phyloP scores from a whole-genome alignment of 2,329 filamentous ascomycete genomes.

The Pseudovirgaria hyperparasitica region DNA sequence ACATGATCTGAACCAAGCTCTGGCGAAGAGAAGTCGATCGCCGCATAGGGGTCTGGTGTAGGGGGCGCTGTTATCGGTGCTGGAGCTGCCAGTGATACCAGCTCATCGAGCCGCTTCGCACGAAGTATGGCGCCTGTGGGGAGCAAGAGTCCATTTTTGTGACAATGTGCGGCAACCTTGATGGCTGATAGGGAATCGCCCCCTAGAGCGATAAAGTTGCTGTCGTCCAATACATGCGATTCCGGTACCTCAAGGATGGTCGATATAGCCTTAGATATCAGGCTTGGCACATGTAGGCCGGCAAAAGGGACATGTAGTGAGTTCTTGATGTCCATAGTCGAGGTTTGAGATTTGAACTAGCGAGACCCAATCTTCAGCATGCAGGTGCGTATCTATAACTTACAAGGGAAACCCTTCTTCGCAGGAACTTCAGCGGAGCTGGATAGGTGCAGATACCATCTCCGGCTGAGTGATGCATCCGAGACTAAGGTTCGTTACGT shows the following conservation, averaged over 20 bases:
- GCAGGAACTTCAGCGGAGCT: too few species aligned
- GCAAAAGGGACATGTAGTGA: slow-evolving; percentile 4
- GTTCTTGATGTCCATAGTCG: slow-evolving; percentile 1
- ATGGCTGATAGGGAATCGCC: slow-evolving; percentile 5
- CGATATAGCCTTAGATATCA: too few species aligned
- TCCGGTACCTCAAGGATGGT: neutral
- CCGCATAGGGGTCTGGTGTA: slow-evolving; percentile 1
- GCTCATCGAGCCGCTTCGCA: slow-evolving; percentile 1
- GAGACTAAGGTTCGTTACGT: neutral
- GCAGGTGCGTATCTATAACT: too few species aligned
- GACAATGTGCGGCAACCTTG: slow-evolving; percentile 4
- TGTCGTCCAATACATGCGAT: neutral
- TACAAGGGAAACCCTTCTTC: too few species aligned
- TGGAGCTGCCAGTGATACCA: slow-evolving; percentile 1
- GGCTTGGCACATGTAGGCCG: too few species aligned
- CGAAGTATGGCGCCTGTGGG: slow-evolving; percentile 1
- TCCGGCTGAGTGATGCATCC: too few species aligned
- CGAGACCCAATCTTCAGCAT: too few species aligned
- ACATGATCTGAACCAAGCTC: slow-evolving; percentile 1
- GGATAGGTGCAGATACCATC: too few species aligned
- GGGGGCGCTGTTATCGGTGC: neutral
- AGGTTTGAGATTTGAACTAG: too few species aligned
- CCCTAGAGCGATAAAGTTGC: slow-evolving; percentile 5
- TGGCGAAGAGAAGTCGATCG: neutral
- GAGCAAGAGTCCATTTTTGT: slow-evolving; percentile 3